Conservation (phyloP, 2,329 filamentous ascomycete species). For the Eutypa lata region DNA sequence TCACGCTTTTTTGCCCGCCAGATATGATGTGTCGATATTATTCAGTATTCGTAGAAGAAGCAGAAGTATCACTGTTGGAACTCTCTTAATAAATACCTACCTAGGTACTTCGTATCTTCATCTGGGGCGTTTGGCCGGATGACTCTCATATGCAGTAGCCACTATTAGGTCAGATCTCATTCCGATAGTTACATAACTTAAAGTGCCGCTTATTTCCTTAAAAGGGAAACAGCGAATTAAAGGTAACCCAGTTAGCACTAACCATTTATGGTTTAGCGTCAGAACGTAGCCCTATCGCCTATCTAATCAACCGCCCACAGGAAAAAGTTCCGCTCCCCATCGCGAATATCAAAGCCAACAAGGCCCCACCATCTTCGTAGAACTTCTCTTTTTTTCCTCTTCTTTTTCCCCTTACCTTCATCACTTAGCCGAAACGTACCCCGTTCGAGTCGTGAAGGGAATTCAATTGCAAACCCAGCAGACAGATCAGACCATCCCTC, state of each 20-base stretch:
- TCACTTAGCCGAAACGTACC: slow-evolving; percentile 74
- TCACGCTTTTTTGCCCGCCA: neutral
- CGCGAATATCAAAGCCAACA: neutral
- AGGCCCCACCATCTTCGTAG: neutral
- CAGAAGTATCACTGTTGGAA: too few relatives aligned
- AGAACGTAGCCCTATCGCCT: neutral
- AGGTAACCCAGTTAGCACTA: neutral
- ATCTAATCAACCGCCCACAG: neutral
- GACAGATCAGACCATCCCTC: slow-evolving; percentile 17
- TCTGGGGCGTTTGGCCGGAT: neutral
- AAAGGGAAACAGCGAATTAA: neutral
- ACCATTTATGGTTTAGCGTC: neutral
- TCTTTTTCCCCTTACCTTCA: slow-evolving; percentile 49
- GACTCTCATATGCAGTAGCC: neutral
- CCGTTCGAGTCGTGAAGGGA: slow-evolving; percentile 80
- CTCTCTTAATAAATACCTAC: too few relatives aligned
- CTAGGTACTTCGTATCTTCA: too few relatives aligned
- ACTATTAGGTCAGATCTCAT: neutral
- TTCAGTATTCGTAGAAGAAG: too few relatives aligned
- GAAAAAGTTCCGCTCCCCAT: neutral
- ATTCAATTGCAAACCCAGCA: slow-evolving; percentile 14
- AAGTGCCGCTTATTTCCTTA: neutral
- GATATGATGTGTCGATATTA: too few relatives aligned
- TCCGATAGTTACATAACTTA: too few relatives aligned
- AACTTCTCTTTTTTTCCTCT: slow-evolving; percentile 11